Evolutionary conservation across 345 rosid species (phyloP).

Genomic region (Camelina neglecta): DNA sequence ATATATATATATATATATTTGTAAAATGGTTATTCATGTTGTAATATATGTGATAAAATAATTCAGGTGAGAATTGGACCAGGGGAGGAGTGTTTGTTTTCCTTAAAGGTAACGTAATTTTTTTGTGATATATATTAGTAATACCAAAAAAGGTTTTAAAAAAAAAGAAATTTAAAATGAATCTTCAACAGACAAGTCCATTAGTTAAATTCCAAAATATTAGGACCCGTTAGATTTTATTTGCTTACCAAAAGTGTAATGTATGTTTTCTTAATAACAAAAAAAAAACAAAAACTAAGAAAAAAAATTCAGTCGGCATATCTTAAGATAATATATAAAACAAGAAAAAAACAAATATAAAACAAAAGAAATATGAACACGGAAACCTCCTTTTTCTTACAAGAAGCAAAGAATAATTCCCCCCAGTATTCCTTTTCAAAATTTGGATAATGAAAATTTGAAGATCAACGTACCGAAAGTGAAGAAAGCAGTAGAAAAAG

Average conservation of each 20-base stretch:
- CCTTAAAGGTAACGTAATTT: no score
- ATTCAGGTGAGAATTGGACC: no score
- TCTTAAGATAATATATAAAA: background rate
- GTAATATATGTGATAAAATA: no score
- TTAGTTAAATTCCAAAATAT: conserved; percentile 5
- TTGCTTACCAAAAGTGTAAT: background rate
- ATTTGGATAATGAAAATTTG: conserved; percentile 32
- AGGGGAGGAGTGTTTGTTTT: no score
- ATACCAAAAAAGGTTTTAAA: no score
- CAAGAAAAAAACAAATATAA: background rate
- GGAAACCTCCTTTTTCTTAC: conserved; percentile 22
- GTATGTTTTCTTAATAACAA: background rate
- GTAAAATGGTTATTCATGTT: no score
- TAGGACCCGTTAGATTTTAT: background rate
- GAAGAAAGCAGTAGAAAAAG: conserved; percentile 24
- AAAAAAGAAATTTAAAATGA: no score
- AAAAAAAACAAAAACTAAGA: background rate
- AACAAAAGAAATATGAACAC: conserved; percentile 42
- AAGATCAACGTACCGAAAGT: conserved; percentile 41
- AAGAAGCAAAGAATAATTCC: conserved; percentile 37
- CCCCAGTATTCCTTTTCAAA: background rate
- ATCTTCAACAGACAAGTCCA: background rate
- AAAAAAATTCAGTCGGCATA: conserved; percentile 6
- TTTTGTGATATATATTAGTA: no score
- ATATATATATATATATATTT: no score